Percentiles rank a stretch among this genome's conserved stretches.
Evolutionary conservation across 345 rosid genomes (phyloP).

Genomic region (Leavenworthia alabamica): DNA sequence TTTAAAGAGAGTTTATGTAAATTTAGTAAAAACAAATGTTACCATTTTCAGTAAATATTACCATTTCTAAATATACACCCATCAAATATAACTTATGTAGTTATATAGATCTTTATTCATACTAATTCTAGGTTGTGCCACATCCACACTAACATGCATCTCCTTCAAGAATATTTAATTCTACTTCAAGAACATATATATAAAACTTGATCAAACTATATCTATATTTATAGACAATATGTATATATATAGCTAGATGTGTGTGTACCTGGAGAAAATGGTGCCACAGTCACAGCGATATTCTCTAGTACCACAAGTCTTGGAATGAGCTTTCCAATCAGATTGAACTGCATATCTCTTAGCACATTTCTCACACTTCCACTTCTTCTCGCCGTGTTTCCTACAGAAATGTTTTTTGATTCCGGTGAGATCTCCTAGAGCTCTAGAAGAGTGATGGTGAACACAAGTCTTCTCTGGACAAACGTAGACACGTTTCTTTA

Average conservation of each 20-base stretch:
- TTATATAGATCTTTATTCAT: not conserved
- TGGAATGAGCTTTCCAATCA: conserved; percentile 97
- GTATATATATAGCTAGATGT: not conserved
- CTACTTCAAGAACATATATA: conserved; percentile 17
- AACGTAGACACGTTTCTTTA: conserved; percentile 80
- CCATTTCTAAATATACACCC: not conserved
- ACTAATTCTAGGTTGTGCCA: not conserved
- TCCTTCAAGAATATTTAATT: conserved; percentile 14
- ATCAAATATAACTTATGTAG: not conserved
- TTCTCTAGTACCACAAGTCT: conserved; percentile 96
- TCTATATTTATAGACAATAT: conserved; percentile 5
- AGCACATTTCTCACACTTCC: conserved; percentile 95
- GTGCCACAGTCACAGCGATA: conserved; percentile 96
- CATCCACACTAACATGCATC: not conserved
- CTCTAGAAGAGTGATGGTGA: conserved; percentile 86
- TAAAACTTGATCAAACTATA: not conserved
- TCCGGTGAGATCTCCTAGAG: conserved; percentile 97
- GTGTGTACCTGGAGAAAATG: conserved; percentile 69
- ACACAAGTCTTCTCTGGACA: conserved; percentile 90
- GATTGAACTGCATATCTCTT: conserved; percentile 93
- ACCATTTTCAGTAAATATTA: not conserved
- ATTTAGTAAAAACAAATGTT: not conserved
- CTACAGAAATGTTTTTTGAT: conserved; percentile 93
- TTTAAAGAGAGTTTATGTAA: not conserved
- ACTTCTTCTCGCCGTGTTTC: conserved; percentile 97